These are phyloP conservation scores for Bruguiera gymnorhiza DNA, from an alignment of 345 rosid species.

Conservation along the genomic window DNA sequence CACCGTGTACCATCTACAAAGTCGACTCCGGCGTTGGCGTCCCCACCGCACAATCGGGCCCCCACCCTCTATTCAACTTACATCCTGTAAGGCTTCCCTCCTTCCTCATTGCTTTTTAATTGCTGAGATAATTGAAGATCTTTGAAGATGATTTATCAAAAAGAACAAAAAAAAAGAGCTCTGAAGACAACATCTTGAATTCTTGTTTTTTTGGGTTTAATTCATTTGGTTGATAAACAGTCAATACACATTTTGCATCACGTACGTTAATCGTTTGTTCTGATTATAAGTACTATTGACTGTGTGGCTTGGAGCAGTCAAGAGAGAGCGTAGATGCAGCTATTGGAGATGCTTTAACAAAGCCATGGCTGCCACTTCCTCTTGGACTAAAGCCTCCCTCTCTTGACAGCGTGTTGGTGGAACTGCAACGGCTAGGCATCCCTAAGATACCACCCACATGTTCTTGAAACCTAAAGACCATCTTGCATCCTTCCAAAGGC, in stretches of 20 bases:
- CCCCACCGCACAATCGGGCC: slow-evolving; percentile 35
- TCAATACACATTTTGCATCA: too few relatives aligned
- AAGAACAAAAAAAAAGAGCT: background rate
- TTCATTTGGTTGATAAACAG: too few relatives aligned
- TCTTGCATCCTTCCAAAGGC: background rate
- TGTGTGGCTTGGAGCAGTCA: slow-evolving; percentile 34
- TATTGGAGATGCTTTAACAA: slow-evolving; percentile 65
- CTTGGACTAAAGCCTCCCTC: slow-evolving; percentile 77
- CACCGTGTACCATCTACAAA: slow-evolving; percentile 29
- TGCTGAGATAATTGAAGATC: background rate
- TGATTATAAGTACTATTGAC: background rate
- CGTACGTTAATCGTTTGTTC: background rate
- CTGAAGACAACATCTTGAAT: background rate
- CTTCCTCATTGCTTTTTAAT: slow-evolving; percentile 6
- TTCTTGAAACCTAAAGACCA: slow-evolving; percentile 21
- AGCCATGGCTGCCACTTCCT: slow-evolving; percentile 87
- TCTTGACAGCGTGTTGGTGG: slow-evolving; percentile 55
- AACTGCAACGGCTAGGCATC: slow-evolving; percentile 71
- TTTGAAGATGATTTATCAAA: background rate
- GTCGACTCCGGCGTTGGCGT: slow-evolving; percentile 43
- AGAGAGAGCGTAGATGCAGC: slow-evolving; percentile 71
- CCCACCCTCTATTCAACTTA: slow-evolving; percentile 46
- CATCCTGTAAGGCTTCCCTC: slow-evolving; percentile 54
- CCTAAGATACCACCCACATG: slow-evolving; percentile 55
- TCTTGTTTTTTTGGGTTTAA: background rate